Evolutionary conservation across 2,329 filamentous ascomycete genomes (phyloP).

Genomic region (Aspergillus viridinutans): DNA sequence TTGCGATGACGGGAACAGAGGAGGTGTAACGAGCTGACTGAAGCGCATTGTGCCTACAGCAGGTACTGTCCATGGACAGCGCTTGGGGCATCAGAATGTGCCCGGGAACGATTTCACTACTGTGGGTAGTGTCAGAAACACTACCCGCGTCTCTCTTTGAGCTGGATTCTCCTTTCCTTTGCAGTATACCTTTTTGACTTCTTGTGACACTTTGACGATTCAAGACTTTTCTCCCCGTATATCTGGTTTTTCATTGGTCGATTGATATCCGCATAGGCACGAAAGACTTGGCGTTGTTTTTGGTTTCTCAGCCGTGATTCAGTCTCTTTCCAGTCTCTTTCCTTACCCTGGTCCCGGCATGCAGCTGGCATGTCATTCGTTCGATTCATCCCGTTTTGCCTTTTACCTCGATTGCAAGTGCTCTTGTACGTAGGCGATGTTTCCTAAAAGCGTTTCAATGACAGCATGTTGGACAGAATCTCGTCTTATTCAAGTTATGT

Average conservation of each 20-base stretch:
- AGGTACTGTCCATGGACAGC: slow-evolving; percentile 1
- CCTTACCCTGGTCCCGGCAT: neutral
- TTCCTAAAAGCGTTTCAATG: neutral
- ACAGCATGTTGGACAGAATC: neutral
- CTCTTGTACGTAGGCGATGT: neutral
- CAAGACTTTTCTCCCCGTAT: neutral
- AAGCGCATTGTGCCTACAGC: neutral
- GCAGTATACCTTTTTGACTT: neutral
- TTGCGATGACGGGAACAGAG: slow-evolving; percentile 34
- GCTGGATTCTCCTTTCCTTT: neutral
- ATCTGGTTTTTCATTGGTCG: neutral
- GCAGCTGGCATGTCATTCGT: neutral
- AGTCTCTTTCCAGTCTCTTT: neutral
- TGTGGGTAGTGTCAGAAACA: neutral
- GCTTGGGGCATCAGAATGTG: neutral
- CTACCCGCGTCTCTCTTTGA: neutral
- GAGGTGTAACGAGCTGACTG: slow-evolving; percentile 17
- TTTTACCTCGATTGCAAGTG: neutral
- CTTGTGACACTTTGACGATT: too few species aligned
- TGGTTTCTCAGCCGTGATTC: neutral
- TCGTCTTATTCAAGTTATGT: neutral
- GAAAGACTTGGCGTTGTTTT: slow-evolving; percentile 3
- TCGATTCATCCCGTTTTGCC: neutral
- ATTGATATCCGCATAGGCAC: slow-evolving; percentile 7
- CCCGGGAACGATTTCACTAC: neutral